Base-by-base conservation (phyloP, 768 basidiomycete species). In the Lactarius sp. region DNA sequence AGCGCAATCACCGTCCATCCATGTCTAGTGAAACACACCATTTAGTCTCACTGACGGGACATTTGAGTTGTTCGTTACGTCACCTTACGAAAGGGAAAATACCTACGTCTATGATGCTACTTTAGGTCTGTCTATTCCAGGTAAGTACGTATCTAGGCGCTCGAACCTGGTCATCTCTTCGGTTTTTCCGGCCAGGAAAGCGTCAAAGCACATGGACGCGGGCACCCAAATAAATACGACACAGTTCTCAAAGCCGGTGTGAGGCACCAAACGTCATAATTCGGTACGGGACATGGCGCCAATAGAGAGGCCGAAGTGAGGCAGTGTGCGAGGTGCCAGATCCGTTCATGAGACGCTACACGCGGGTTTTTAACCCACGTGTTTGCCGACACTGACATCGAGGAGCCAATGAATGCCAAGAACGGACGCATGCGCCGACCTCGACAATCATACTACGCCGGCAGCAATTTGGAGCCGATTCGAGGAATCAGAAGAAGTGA, bases 361-460 rank as follows among this genome's bases (percentile, higher is more conserved):
- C 13, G 14, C 13, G 42, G 18, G 14, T 44, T 13, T 44, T 22
- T 34, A 3, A n/a, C 39, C 13, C 62, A 64, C 62, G 62, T 64
- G 61, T 3, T 46, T 42, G 46, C 13, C 20, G 49, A 55, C n/a
- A 50, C 12, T 10, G 6, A 12, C 27, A 3, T 8, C 34, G 33
- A 33, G 8, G 13, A 27, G 34, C 64, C 59, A 65, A 65, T 65
- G 59, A 56, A 37, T 52, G 42, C 42, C 42, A n/a, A 60, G 64
- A 56, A 56, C 18, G 9, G 34, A 60, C 64, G 59, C 64, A 65
- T 46, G 64, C 54, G 59, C 39, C 7, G 2, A 39, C 20, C 22
- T 39, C 22, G 46, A n/a, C 46, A 2, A n/a, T 16, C 34, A 9
- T 39, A 18, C 56, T 12, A 31, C 6, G 12, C 57, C 39, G 58